These are phyloP conservation scores for Microbotryomycetes sp. DNA, from an alignment of 1,284 basidiomycete species.

Conservation along the genomic window DNA sequence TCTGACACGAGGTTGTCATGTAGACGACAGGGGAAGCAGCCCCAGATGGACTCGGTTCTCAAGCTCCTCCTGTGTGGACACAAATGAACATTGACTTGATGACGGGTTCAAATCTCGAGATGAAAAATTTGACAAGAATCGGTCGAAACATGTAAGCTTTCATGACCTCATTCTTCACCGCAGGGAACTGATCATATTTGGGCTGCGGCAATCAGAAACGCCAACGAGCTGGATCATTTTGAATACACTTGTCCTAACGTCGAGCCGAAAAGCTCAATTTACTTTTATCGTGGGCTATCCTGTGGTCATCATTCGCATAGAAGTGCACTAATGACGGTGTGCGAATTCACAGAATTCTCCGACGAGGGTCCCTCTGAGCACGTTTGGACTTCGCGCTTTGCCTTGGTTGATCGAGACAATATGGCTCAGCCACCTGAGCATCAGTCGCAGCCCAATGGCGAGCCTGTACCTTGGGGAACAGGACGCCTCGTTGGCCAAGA, in stretches of 20 bases:
- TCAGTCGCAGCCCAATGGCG: constrained; percentile 53
- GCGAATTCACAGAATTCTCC: too few relatives aligned
- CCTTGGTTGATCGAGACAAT: neutral
- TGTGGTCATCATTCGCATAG: too few relatives aligned
- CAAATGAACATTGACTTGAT: constrained; percentile 66
- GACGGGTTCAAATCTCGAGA: constrained; percentile 65
- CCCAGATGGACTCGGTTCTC: neutral
- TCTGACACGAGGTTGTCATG: too few relatives aligned
- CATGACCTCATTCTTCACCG: neutral
- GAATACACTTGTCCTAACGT: constrained; percentile 68
- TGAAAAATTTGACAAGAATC: constrained; percentile 45
- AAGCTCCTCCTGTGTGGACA: constrained; percentile 55
- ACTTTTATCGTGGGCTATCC: constrained; percentile 66
- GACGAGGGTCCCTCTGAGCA: neutral
- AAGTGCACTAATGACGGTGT: too few relatives aligned
- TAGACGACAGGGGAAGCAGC: neutral
- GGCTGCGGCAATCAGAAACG: constrained; percentile 56
- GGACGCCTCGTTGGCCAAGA: constrained; percentile 54
- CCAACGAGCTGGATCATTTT: constrained; percentile 51
- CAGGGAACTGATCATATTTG: constrained; percentile 45
- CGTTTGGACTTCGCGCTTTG: neutral
- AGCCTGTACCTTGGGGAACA: constrained; percentile 61
- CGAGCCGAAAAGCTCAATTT: constrained; percentile 60
- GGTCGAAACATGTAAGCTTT: constrained; percentile 6
- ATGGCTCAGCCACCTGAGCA: constrained; percentile 16